Evolutionary conservation across 108 stramenopile species (phyloP).

Genomic region (Nitzschia putrida): DNA sequence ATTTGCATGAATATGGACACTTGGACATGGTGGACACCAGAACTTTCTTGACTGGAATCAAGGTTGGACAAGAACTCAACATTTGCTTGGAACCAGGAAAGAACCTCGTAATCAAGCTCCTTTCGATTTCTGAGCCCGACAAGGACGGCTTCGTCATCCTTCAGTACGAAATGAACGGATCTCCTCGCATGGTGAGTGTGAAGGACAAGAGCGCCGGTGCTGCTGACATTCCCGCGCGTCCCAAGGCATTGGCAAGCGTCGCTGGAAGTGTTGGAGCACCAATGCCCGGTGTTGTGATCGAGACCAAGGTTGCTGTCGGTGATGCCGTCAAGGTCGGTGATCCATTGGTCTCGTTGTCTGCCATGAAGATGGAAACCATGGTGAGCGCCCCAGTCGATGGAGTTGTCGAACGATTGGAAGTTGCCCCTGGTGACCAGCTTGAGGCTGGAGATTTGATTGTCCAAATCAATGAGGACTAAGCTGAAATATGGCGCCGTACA

Average conservation of each 20-base stretch:
- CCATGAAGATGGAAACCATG: constrained; percentile 99
- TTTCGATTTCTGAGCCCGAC: constrained; percentile 62
- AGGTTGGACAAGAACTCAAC: constrained; percentile 85
- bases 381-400: constrained; percentile 83
- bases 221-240: constrained; percentile 36
- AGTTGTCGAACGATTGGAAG: constrained; percentile 70
- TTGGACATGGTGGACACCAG: constrained; percentile 85
- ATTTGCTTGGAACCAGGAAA: constrained; percentile 84
- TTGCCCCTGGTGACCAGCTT: constrained; percentile 87
- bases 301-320: constrained; percentile 85
- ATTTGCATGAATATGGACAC: constrained; percentile 73
- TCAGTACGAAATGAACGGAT: constrained; percentile 94
- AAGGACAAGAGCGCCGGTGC: constrained; percentile 61
- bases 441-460: constrained; percentile 88
- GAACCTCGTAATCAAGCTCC: constrained; percentile 80
- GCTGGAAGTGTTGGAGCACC: constrained; percentile 85
- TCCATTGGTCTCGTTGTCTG: constrained; percentile 82
- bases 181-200: constrained; percentile 74
- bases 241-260: constrained; percentile 69
- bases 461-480: constrained; percentile 75
- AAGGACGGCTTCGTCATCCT: constrained; percentile 79
- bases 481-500: not conserved
- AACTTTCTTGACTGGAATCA: constrained; percentile 90
- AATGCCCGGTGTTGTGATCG: constrained; percentile 95
- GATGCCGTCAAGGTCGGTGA: constrained; percentile 89